Evolutionary conservation across 2,329 filamentous ascomycete species (phyloP).

Genomic region (Pyrenophora seminiperda): DNA sequence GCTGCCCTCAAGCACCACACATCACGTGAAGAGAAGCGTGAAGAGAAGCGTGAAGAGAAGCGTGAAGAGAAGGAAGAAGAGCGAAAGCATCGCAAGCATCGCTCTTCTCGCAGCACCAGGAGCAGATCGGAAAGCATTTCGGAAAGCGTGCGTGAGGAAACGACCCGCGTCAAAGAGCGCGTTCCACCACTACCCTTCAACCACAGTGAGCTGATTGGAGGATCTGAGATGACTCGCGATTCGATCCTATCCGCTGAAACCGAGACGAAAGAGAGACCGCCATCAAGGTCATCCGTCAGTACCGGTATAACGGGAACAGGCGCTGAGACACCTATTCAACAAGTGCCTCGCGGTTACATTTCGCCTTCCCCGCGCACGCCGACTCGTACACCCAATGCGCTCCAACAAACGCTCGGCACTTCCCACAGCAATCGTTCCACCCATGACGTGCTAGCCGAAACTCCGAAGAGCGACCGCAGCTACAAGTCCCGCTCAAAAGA

Average conservation of each 20-base stretch:
- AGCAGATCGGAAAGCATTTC: constrained; percentile 59
- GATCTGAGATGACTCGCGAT: constrained; percentile 84
- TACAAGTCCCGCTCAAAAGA: constrained; percentile 45
- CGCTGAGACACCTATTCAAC: constrained; percentile 60
- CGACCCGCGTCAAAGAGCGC: constrained; percentile 54
- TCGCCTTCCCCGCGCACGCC: constrained; percentile 68
- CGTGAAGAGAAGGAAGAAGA: constrained; percentile 56
- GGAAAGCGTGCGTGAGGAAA: constrained; percentile 59
- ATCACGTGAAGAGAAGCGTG: constrained; percentile 61
- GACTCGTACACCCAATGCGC: constrained; percentile 62
- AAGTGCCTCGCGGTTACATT: constrained; percentile 65
- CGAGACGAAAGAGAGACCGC: constrained; percentile 62
- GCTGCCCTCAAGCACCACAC: constrained; percentile 68
- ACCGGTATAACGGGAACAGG: constrained; percentile 50
- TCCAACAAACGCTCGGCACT: constrained; percentile 66
- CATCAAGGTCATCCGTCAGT: constrained; percentile 61
- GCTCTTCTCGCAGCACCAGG: constrained; percentile 56
- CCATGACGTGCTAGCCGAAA: constrained; percentile 56
- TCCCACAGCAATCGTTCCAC: constrained; percentile 66
- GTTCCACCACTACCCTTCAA: constrained; percentile 81
- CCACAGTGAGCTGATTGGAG: constrained; percentile 76
- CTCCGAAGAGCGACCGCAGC: constrained; percentile 53
- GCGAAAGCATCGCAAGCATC: constrained; percentile 51
- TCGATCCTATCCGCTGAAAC: constrained; percentile 85
- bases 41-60: constrained; percentile 54